These are phyloP conservation scores for Imleria badia DNA, from an alignment of 768 basidiomycete species.

Conservation along the genomic window DNA sequence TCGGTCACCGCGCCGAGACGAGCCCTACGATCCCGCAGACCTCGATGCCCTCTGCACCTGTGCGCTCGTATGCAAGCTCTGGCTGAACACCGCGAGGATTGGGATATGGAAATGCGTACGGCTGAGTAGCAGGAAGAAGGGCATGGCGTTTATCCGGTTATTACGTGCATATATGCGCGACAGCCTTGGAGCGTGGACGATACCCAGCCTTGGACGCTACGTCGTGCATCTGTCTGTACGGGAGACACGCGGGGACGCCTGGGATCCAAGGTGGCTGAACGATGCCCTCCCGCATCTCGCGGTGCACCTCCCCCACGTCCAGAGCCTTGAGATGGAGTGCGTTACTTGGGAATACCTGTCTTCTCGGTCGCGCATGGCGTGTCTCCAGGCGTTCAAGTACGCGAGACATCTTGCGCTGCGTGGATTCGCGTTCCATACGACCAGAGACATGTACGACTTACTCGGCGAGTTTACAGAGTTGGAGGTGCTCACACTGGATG, in stretches of 20 bases:
- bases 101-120: constrained; percentile 26
- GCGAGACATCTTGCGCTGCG: constrained; percentile 22
- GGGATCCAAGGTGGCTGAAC: constrained; percentile 35
- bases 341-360: constrained; percentile 36
- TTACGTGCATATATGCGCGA: constrained; percentile 19
- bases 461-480: constrained; percentile 27
- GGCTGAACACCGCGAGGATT: constrained; percentile 25
- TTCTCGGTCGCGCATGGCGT: constrained; percentile 23
- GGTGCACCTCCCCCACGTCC: constrained; percentile 19
- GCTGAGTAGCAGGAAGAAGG: constrained; percentile 17
- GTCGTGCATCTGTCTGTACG: constrained; percentile 25
- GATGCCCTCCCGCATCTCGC: constrained; percentile 28
- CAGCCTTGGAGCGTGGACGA: constrained; percentile 37
- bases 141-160: constrained; percentile 21
- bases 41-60: constrained; percentile 23
- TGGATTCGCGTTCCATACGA: constrained; percentile 26
- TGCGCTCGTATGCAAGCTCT: constrained; percentile 32
- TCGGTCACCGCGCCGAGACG: constrained; percentile 2
- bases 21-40: constrained; percentile 17
- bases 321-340: constrained; percentile 28
- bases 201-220: constrained; percentile 61
- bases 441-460: constrained; percentile 28
- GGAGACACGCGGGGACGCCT: constrained; percentile 31
- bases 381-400: constrained; percentile 25
- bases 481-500: constrained; percentile 30